These are phyloP conservation scores for Boletus subparvulus DNA, from an alignment of 768 basidiomycete species.

Conservation along the genomic window DNA sequence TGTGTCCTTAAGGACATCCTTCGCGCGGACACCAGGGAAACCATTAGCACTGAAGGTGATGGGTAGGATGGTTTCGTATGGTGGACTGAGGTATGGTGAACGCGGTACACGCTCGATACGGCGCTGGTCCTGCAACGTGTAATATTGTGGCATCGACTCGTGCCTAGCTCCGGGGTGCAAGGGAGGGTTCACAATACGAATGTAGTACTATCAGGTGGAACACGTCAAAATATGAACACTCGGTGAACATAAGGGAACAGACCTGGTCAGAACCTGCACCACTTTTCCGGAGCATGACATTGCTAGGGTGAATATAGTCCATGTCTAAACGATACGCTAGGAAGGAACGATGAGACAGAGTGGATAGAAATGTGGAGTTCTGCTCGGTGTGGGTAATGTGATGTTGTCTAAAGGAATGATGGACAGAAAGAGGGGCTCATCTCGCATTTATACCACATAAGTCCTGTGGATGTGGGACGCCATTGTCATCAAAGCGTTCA, in stretches of 20 bases:
- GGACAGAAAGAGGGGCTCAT: neutral
- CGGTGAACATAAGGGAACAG: neutral
- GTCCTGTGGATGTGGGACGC: neutral
- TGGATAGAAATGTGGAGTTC: constrained; percentile 1
- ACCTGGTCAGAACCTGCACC: constrained; percentile 7
- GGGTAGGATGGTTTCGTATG: constrained; percentile 10
- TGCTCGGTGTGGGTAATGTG: neutral
- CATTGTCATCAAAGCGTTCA: constrained; percentile 17
- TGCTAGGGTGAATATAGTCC: neutral
- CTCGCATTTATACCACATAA: constrained; percentile 10
- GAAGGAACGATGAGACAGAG: neutral
- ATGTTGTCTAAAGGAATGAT: neutral
- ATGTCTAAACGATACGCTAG: neutral
- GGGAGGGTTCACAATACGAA: constrained; percentile 12
- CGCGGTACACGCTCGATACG: constrained; percentile 23
- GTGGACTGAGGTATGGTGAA: constrained; percentile 8
- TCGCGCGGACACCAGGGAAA: constrained; percentile 21
- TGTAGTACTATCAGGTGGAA: constrained; percentile 14
- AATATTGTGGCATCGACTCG: constrained; percentile 21
- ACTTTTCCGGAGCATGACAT: neutral
- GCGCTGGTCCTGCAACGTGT: constrained; percentile 15
- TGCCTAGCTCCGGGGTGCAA: constrained; percentile 15
- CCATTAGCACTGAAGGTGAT: constrained; percentile 19
- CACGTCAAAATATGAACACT: neutral
- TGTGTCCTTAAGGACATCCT: constrained; percentile 12